Conservation (phyloP, 164 flowering plant genomes). For the Warburgia ugandensis region DNA sequence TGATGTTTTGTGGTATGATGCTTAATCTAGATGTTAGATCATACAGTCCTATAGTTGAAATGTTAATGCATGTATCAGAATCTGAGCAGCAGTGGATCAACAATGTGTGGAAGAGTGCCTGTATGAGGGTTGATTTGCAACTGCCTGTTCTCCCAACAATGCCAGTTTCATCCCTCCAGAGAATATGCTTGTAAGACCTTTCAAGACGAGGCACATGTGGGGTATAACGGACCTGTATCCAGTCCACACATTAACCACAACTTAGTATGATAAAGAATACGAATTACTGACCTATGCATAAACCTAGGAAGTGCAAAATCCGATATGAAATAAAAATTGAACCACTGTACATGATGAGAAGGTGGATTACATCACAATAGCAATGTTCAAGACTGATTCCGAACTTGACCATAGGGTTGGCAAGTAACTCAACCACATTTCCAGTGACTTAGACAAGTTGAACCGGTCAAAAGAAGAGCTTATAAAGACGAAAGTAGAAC, state of each 20-base stretch:
- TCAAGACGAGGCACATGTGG: conserved; percentile 38
- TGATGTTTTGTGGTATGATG: conserved; percentile 43
- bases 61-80: conserved; percentile 29
- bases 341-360: too few species aligned
- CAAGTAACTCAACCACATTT: too few species aligned
- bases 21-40: conserved; percentile 36
- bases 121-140: conserved; percentile 41
- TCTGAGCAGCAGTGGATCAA: conserved; percentile 36
- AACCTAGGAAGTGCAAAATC: too few species aligned
- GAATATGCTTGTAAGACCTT: conserved; percentile 30
- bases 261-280: background rate
- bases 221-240: conserved; percentile 33
- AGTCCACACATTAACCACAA: background rate
- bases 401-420: too few species aligned
- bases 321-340: background rate
- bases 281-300: too few species aligned
- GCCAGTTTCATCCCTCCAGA: conserved; percentile 33
- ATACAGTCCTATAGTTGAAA: conserved; percentile 33
- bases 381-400: too few species aligned
- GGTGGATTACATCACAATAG: too few species aligned
- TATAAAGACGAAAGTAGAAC: too few species aligned
- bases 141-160: conserved; percentile 44
- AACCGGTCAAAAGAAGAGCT: too few species aligned
- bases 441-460: too few species aligned
- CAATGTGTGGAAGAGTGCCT: conserved; percentile 33